Evolutionary conservation across 345 rosid species (phyloP), one percentile per base, ranked within the genome.

Genomic region (Gossypium longicalyx): DNA sequence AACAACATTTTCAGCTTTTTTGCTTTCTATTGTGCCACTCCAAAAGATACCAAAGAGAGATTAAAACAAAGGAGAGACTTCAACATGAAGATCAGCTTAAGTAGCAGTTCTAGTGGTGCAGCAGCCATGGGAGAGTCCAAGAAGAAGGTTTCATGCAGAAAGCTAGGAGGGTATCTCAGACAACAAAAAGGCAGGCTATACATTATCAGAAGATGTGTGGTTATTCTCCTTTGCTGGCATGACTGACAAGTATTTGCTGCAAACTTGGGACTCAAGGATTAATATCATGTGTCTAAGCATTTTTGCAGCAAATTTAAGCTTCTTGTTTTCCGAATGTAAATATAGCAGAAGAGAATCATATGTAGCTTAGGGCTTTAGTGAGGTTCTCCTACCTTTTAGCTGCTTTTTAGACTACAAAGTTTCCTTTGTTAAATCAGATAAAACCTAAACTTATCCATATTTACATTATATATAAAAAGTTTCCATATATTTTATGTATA

Each of bases 171-270:
- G 48, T 85, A 85, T 73, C 58, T 87, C 5, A 85, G 76, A 60
- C 65, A 89, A 38, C 93, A 86, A 52, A 86, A 81, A 59, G 91
- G 86, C 64, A 87, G 91, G 71, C 81, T 89, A 25, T 89, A 89
- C 82, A 87, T 89, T 52, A 85, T 89, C 10, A 78, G 81, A 61
- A 80, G 86, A 83, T 89, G 93, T 76, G 84, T 89, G 2, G 86
- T 85, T 75, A 87, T 89, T 86, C 93, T 89, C 53, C 81, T 89
- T 53, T 89, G 93, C 65, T 89, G 90, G 90, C 90, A 82, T 73
- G 93, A 87, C 74, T 89, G 54, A 69, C 19, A 19, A 34, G 12
- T 34, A 9, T 34, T 62, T 62, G 49, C 70, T 62, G 45, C 67
- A 34, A 62, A 57, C 61, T 20, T 20, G 61, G 12, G 23, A 57